Conservation (phyloP, 2,329 filamentous ascomycete genomes). For the Curvularia sp. region DNA sequence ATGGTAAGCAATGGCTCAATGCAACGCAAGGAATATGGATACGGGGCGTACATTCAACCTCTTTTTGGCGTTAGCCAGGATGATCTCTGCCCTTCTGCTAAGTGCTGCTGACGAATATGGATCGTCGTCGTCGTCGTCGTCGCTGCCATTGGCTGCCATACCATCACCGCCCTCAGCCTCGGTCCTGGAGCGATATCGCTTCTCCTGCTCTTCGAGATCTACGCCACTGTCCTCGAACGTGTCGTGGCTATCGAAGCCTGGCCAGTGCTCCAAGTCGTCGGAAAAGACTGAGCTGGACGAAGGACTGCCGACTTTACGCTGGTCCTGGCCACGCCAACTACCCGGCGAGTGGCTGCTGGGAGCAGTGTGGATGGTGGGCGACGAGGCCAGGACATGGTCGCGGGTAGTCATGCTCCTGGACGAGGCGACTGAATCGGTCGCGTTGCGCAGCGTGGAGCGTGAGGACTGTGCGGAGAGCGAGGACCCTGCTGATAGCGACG, state of each 20-base stretch:
- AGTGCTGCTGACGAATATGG: constrained; percentile 69
- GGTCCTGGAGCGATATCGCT: constrained; percentile 38
- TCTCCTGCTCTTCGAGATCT: constrained; percentile 45
- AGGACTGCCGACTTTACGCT: constrained; percentile 42
- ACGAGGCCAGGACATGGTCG: constrained; percentile 43
- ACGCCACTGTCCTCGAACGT: constrained; percentile 47
- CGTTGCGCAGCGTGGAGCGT: constrained; percentile 47
- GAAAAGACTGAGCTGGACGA: constrained; percentile 54
- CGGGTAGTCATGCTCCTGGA: constrained; percentile 22
- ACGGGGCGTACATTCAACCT: constrained; percentile 74
- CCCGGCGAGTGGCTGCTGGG: constrained; percentile 23
- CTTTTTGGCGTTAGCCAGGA: constrained; percentile 90
- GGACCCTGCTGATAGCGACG: constrained; percentile 43
- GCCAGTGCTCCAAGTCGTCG: constrained; percentile 55
- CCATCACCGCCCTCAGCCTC: constrained; percentile 49
- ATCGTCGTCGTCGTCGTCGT: constrained; percentile 59
- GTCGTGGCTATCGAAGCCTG: constrained; percentile 44
- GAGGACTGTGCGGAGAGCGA: constrained; percentile 48
- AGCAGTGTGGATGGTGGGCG: constrained; percentile 42
- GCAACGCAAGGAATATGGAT: constrained; percentile 1
- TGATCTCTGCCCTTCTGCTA: constrained; percentile 79
- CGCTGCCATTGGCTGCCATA: constrained; percentile 49
- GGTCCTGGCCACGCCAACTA: constrained; percentile 31
- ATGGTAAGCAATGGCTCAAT: constrained; percentile 33
- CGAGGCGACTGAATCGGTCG: constrained; percentile 32